Percentiles rank a stretch among this genome's conserved stretches.
phyloP scores from a whole-genome alignment of 352 stramenopile genomes.

The Thalassiosira livingstoniorum region DNA sequence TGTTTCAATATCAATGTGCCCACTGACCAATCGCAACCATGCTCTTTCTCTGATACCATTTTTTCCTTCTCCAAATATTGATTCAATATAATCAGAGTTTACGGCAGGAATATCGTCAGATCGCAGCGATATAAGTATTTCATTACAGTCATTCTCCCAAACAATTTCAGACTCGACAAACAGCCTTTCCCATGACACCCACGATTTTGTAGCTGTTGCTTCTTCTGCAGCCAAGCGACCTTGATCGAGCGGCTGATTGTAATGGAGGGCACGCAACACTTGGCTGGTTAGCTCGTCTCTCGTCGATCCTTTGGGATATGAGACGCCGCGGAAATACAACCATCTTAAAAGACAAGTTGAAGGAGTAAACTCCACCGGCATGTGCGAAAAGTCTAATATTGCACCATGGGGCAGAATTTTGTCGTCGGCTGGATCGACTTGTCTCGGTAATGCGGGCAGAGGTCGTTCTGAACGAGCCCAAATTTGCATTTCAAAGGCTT shows the following conservation, averaged over 20 bases:
- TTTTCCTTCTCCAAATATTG: constrained; percentile 27
- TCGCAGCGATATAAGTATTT: constrained; percentile 3
- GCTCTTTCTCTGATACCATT: constrained; percentile 34
- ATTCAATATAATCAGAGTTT: constrained; percentile 10
- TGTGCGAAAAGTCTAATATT: constrained; percentile 7
- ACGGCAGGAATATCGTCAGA: constrained; percentile 2
- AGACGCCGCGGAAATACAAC: constrained; percentile 27
- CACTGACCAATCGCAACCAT: constrained; percentile 24
- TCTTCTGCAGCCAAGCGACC: neutral
- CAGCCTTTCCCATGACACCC: constrained; percentile 13
- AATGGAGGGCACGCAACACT: neutral
- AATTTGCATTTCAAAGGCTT: constrained; percentile 3
- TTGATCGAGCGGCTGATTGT: constrained; percentile 23
- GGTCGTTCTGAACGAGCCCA: neutral
- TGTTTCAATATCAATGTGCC: constrained; percentile 25
- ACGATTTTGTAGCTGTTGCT: constrained; percentile 5
- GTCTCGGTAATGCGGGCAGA: neutral
- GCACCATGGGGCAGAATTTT: constrained; percentile 13
- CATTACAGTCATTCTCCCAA: constrained; percentile 11
- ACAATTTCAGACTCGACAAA: constrained; percentile 1
- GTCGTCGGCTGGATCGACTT: neutral
- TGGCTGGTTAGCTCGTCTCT: constrained; percentile 17
- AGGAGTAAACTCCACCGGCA: neutral
- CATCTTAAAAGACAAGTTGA: neutral
- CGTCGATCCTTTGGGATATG: constrained; percentile 18